phyloP scores from a whole-genome alignment of 805 yeast genomes.

The Pichia eremophila region DNA sequence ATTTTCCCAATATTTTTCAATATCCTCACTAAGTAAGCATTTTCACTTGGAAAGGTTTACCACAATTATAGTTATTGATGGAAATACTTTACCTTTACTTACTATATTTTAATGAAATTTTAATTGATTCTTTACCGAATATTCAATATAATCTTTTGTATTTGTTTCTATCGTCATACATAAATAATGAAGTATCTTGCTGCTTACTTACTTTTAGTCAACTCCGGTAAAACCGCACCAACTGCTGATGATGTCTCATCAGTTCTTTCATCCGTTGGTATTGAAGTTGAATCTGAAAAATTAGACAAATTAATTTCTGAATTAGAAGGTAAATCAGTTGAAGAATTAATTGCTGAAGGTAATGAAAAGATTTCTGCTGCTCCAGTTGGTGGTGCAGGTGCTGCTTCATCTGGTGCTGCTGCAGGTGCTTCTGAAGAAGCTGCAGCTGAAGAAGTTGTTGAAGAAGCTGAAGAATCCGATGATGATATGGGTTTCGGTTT shows the following conservation, averaged over 20 bases:
- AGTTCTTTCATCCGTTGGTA: constrained; percentile 67
- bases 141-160: too few relatives aligned
- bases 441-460: constrained; percentile 45
- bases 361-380: constrained; percentile 71
- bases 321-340: constrained; percentile 67
- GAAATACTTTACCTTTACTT: too few relatives aligned
- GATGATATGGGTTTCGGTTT: constrained; percentile 81
- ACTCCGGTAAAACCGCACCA: constrained; percentile 81
- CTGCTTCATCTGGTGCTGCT: constrained; percentile 46
- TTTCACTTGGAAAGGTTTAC: too few relatives aligned
- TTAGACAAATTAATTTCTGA: constrained; percentile 61
- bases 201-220: constrained; percentile 82
- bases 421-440: constrained; percentile 48
- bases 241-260: constrained; percentile 67
- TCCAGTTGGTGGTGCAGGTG: constrained; percentile 68
- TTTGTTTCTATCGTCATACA: constrained; percentile 9
- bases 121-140: too few relatives aligned
- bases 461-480: constrained; percentile 40
- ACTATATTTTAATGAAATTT: too few relatives aligned
- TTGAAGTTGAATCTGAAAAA: constrained; percentile 74
- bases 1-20: too few relatives aligned
- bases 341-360: constrained; percentile 73
- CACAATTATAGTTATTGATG: too few relatives aligned
- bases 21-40: too few relatives aligned
- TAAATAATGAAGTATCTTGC: constrained; percentile 72